Evolutionary conservation across 805 yeast genomes (phyloP), one percentile per base, ranked within the genome.

Genomic region (Tetrapisispora arboricola): DNA sequence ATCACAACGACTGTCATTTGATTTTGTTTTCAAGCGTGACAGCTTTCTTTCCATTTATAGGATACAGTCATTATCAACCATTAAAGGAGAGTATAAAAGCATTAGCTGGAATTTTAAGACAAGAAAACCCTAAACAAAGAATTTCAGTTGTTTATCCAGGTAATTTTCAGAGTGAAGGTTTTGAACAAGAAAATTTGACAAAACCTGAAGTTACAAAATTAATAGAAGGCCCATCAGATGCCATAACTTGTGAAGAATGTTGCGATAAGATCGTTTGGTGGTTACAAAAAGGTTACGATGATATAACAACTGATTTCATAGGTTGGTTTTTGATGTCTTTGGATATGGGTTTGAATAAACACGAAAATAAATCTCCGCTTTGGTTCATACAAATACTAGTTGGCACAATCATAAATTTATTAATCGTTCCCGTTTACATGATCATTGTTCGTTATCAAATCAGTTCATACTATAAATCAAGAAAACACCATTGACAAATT

Each of bases 41-140:
- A 9, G 87, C 94, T 2, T 76, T 81, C 49, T 90, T 76, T 65
- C 86, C 96, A 5, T 81, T 90, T 54, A 83, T 86, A 33, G 99
- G 99, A 0, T 92, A 92, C 58, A 72, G 78, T 0, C 90, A 85
- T 51, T 92, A 92, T 57, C 88, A 92, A 0, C 98, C 99, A 1
- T 61, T 78, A 49, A 92, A 92, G 58, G 80, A 85, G 0, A 95
- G 96, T 0, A 58, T 90, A 13, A 72, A 84, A 52, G 67, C 94
- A 0, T 64, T 92, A 12, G 79, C 87, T 0, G 83, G 82, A 37
- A 67, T 82, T 6, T 62, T 92, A 40, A 76, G 96, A 46, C 96
- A 88, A 50, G 99, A 92, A 57, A 80, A 82, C 6, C 79, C 76
- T 52, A 72, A 79, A 44, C 77, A 80, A 47, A 64, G 80, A 21